Base-by-base conservation (phyloP, 768 basidiomycete genomes). In the Rubroboletus satanas region DNA sequence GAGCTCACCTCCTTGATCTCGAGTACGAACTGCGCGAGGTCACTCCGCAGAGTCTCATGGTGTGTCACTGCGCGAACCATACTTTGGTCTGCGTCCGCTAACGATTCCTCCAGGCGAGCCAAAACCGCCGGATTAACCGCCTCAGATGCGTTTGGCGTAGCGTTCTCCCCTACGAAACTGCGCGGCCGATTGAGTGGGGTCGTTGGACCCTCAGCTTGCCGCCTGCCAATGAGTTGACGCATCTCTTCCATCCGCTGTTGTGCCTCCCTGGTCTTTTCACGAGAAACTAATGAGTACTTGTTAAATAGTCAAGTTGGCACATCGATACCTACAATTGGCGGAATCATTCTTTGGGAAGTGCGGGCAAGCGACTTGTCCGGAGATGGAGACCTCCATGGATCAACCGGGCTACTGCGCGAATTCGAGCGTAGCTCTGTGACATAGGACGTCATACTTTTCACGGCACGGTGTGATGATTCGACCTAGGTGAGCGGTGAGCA, bases 161-260 rank as follows among this genome's bases (percentile, higher is more conserved):
- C 28, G 23, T 46, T 57, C 14, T 71, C 69, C 18, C 55, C 60
- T 12, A 67, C 36, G 38, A 72, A 52, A 49, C 65, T 79, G 37
- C 77, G 75, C 10, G 79, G 72, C 47, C 81, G 78, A 51, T 69
- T 72, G 26, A 78, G 77, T 54, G 81, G 78, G 9, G 80, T 75
- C 7, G 70, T 49, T 17, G 66, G 57, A 29, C 48, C 69, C 35
- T 85, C 85, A 17, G 71, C 75, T 62, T 82, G 77, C 59, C 90
- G 76, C 57, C 76, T 80, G 36, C 75, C 72, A 54, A 93, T 90
- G 52, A 90, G 74, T 59, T 81, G 81, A 38, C 84, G 80, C 90
- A 93, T 90, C 68, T 93, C 91, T 62, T 90, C 83, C 76, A 91
- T 78, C 23, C 91, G 83, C 35, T 85, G 84, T 60, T 84, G 84